phyloP scores from a whole-genome alignment of 202 grass and related monocot genomes.

The Brachypodium distachyon region DNA sequence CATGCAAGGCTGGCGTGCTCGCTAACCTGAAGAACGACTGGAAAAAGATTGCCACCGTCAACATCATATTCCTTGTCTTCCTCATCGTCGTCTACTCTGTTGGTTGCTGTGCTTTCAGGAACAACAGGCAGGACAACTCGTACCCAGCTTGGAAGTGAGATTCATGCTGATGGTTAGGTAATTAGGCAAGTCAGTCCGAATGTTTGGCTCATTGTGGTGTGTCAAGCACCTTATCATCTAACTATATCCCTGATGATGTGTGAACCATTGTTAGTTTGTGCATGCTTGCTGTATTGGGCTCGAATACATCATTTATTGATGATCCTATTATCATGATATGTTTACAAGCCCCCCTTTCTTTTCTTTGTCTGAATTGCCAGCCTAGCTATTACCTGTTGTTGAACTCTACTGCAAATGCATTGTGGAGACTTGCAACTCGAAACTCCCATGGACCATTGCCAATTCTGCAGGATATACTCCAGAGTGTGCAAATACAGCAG shows the following conservation, averaged over 20 bases:
- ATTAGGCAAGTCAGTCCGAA: not conserved
- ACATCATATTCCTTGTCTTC: slow-evolving; percentile 75
- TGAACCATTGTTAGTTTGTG: not conserved
- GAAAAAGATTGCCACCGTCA: slow-evolving; percentile 76
- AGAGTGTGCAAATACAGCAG: not conserved
- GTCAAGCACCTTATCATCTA: not conserved
- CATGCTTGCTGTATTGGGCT: not conserved
- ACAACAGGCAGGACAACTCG: slow-evolving; percentile 63
- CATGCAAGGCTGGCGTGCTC: slow-evolving; percentile 80
- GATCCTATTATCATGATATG: slow-evolving; percentile 15
- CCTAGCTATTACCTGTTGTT: not conserved
- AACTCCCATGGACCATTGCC: not conserved
- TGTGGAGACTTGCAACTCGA: not conserved
- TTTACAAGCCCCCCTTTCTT: not conserved
- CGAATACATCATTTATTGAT: not conserved
- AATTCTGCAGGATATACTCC: not conserved
- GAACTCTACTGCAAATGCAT: not conserved
- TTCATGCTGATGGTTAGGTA: not conserved
- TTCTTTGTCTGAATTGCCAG: not conserved
- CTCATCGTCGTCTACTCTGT: slow-evolving; percentile 72
- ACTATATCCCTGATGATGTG: not conserved
- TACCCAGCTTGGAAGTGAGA: slow-evolving; percentile 50
- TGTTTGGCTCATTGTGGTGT: not conserved
- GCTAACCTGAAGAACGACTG: slow-evolving; percentile 80
- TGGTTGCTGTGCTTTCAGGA: slow-evolving; percentile 84